Base-by-base conservation (phyloP, 108 stramenopile genomes). In the Craspedostauros australis region DNA sequence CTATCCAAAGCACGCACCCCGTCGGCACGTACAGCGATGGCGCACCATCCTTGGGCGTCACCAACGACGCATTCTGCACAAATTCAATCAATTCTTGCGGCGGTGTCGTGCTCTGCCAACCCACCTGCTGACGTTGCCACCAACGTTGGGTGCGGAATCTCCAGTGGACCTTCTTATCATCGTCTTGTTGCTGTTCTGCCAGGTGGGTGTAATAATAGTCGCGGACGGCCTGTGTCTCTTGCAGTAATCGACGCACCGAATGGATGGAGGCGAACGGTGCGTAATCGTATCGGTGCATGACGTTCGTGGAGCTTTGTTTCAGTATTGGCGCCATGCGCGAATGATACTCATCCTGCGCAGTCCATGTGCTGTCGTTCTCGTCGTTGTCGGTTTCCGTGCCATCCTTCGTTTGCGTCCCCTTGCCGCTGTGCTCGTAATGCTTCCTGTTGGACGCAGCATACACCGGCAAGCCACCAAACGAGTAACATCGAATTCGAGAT, bases 1-100 rank as follows among this genome's bases (percentile, higher is more conserved):
- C n/a, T n/a, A n/a, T n/a, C n/a, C n/a, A n/a, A n/a, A n/a, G n/a
- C n/a, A n/a, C n/a, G n/a, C n/a, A n/a, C n/a, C n/a, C 42, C 1
- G 74, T 64, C 11, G 74, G 68, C 31, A 76, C 45, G 20, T 39
- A 39, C 42, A 76, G 39, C 0, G 52, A 22, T 4, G 74, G 74
- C 14, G 67, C 68, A 22, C 68, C 74, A 38, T 21, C 34, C 31
- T 60, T 62, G 39, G 62, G 54, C 11, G 39, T 32, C 1, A 66
- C 28, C 12, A 31, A 30, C 3, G 43, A 38, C 5, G 21, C 50
- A 1, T 41, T 54, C 33, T 50, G 22, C 7, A 69, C 59, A 8
- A 47, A 43, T 3, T 57, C 47, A 19, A 64, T 50, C 24, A 69
- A 34, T 3, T 30, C 52, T 15, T 41, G 34, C 1, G 61, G 51